Conservation (phyloP, 2,329 filamentous ascomycete genomes). For the Xylariaceae sp. region DNA sequence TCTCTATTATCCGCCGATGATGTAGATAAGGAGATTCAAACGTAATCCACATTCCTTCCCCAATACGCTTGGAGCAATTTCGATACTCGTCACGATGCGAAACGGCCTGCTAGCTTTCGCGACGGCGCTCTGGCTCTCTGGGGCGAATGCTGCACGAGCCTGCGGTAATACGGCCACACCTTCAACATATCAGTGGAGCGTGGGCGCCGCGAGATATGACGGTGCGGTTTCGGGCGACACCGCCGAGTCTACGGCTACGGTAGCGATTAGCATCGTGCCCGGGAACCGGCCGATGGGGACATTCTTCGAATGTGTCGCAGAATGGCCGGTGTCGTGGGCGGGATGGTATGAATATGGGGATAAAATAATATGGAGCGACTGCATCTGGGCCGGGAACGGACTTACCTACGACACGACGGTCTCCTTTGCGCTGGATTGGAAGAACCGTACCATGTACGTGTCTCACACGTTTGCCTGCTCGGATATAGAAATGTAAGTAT, state of each 20-base stretch:
- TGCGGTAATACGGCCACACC: conserved; percentile 25
- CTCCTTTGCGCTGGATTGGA: conserved; percentile 40
- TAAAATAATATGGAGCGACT: conserved; percentile 35
- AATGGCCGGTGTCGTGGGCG: conserved; percentile 40
- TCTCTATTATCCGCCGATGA: conserved; percentile 1
- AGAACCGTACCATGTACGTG: conserved; percentile 37
- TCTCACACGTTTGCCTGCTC: conserved; percentile 41
- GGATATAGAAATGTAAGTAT: conserved; percentile 31
- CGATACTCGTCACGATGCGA: conserved; percentile 46
- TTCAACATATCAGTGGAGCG: conserved; percentile 30
- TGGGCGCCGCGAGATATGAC: conserved; percentile 38
- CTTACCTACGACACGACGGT: conserved; percentile 36
- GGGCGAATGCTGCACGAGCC: conserved; percentile 28
- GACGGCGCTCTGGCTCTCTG: conserved; percentile 12
- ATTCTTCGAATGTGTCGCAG: conserved; percentile 41
- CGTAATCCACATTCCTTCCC: neutral
- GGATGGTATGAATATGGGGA: conserved; percentile 37
- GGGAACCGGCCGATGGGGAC: conserved; percentile 22
- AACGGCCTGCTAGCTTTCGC: conserved; percentile 16
- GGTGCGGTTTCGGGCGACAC: conserved; percentile 28
- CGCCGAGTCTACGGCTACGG: conserved; percentile 29
- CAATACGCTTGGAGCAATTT: neutral
- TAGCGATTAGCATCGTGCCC: conserved; percentile 34
- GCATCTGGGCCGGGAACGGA: conserved; percentile 41
- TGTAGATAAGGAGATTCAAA: conserved; percentile 3